Evolutionary conservation across 2,329 filamentous ascomycete species (phyloP).

Genomic region (Thielaviopsis punctulata): DNA sequence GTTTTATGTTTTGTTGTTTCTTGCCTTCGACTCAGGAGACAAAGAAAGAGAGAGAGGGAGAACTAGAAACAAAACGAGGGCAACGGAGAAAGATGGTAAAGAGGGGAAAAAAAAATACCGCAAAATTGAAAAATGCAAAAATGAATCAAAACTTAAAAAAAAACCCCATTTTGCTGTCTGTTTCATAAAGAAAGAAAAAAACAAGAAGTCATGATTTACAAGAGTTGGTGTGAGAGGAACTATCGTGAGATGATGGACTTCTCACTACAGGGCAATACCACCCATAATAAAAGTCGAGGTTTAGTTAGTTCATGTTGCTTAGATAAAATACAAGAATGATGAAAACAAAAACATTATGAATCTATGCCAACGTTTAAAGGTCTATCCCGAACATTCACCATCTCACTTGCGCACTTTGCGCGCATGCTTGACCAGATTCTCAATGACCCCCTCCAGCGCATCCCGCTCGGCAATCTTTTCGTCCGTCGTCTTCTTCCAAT

Average conservation of each 20-base stretch:
- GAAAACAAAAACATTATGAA: too few relatives aligned
- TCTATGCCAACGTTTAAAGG: too few relatives aligned
- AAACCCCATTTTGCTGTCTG: too few relatives aligned
- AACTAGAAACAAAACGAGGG: neutral
- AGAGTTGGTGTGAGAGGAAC: neutral
- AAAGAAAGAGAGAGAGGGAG: neutral
- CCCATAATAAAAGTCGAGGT: too few relatives aligned
- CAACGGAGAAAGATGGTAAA: too few relatives aligned
- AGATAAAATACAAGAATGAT: too few relatives aligned
- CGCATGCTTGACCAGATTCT: slow-evolving; percentile 85
- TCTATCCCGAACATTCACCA: too few relatives aligned
- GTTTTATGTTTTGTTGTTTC: neutral
- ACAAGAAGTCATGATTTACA: neutral
- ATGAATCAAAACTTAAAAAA: too few relatives aligned
- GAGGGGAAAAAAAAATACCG: too few relatives aligned
- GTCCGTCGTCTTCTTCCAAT: slow-evolving; percentile 75
- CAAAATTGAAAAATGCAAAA: neutral
- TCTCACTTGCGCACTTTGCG: slow-evolving; percentile 64
- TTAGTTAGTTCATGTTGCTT: too few relatives aligned
- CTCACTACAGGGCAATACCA: too few relatives aligned
- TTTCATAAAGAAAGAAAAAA: neutral
- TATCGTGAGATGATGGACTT: too few relatives aligned
- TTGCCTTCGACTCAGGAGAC: neutral
- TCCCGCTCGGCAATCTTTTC: slow-evolving; percentile 81
- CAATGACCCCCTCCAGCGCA: slow-evolving; percentile 90